Conservation (phyloP, 306 rosid genomes). For the Arachis hypogaea region DNA sequence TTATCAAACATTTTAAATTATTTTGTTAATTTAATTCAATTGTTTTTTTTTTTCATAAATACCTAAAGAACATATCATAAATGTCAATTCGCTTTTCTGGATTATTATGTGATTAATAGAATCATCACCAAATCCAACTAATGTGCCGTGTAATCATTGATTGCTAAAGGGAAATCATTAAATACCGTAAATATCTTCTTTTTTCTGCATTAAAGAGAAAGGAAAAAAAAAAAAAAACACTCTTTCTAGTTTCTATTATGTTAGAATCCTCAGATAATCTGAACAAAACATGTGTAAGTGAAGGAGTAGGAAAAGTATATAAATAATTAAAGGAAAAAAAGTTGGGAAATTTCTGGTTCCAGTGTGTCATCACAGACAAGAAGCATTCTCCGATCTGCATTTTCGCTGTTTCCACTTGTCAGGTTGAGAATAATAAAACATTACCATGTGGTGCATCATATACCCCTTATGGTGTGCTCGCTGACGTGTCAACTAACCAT, state of each 20-base stretch:
- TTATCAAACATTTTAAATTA: too few species aligned
- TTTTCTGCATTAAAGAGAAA: background rate
- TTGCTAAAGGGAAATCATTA: background rate
- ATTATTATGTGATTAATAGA: background rate
- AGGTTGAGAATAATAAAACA: background rate
- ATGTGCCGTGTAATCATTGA: background rate
- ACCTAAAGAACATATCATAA: background rate
- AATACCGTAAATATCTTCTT: background rate
- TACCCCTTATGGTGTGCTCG: background rate
- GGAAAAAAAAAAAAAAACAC: too few species aligned
- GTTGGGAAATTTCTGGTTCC: constrained; percentile 36
- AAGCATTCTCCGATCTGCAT: constrained; percentile 51
- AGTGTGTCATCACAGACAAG: constrained; percentile 36
- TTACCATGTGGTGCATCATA: background rate
- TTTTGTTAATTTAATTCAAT: too few species aligned
- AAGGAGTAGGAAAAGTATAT: background rate
- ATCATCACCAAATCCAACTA: background rate
- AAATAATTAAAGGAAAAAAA: background rate
- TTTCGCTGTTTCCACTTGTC: constrained; percentile 64
- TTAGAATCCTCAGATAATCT: constrained; percentile 12
- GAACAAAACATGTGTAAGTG: background rate
- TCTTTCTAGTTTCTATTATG: too few species aligned
- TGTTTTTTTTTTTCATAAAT: background rate
- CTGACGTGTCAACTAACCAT: constrained; percentile 27
- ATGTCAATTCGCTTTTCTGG: background rate